Evolutionary conservation across 2,329 filamentous ascomycete species (phyloP).

Genomic region (Monilinia laxa): DNA sequence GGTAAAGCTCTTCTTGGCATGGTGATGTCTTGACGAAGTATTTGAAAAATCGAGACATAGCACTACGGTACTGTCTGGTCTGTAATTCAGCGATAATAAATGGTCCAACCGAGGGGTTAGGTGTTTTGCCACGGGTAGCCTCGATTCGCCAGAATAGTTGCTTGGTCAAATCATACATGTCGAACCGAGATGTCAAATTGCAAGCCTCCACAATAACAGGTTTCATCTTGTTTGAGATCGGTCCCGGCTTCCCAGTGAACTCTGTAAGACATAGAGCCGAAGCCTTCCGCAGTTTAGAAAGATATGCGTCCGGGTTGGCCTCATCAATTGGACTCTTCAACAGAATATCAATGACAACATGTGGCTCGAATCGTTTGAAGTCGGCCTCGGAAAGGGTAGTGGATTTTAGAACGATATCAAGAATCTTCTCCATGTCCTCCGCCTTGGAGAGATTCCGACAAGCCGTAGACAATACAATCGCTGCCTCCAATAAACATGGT

Average conservation of each 20-base stretch:
- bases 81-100: slow-evolving; percentile 32
- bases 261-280: slow-evolving; percentile 34
- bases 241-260: slow-evolving; percentile 30
- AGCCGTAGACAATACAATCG: slow-evolving; percentile 27
- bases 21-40: slow-evolving; percentile 22
- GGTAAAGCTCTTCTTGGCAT: slow-evolving; percentile 29
- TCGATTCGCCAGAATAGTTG: slow-evolving; percentile 32
- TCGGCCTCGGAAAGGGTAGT: slow-evolving; percentile 29
- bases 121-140: slow-evolving; percentile 20
- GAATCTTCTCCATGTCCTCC: slow-evolving; percentile 28
- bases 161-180: slow-evolving; percentile 31
- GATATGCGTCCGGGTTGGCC: not conserved
- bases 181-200: slow-evolving; percentile 26
- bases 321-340: slow-evolving; percentile 18
- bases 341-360: slow-evolving; percentile 28
- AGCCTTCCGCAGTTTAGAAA: slow-evolving; percentile 30
- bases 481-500: slow-evolving; percentile 28
- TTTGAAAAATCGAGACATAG: slow-evolving; percentile 16
- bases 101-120: slow-evolving; percentile 1
- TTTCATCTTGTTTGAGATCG: slow-evolving; percentile 23
- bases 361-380: slow-evolving; percentile 31
- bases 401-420: slow-evolving; percentile 29
- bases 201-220: slow-evolving; percentile 33
- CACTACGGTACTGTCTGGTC: slow-evolving; percentile 27
- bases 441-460: slow-evolving; percentile 24